phyloP scores from a whole-genome alignment of 2,329 filamentous ascomycete species.

The Ceratocystis cubensis region DNA sequence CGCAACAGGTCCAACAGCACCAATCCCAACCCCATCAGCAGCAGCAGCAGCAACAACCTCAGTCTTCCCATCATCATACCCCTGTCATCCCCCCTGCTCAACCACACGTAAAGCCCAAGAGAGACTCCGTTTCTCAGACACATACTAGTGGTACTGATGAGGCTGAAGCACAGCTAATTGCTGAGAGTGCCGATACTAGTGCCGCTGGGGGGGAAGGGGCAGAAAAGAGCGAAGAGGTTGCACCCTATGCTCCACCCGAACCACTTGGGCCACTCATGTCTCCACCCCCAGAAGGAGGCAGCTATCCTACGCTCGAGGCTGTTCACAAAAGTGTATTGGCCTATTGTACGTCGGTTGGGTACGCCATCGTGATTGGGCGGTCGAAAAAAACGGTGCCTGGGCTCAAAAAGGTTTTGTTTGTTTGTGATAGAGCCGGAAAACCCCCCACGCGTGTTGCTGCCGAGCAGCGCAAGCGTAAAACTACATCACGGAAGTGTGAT shows the following conservation, averaged over 20 bases:
- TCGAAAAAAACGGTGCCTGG: constrained; percentile 57
- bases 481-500: constrained; percentile 55
- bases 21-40: constrained; percentile 22
- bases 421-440: constrained; percentile 53
- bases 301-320: constrained; percentile 50
- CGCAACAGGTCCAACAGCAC: constrained; percentile 18
- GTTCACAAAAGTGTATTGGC: constrained; percentile 51
- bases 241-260: constrained; percentile 39
- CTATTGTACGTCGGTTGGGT: constrained; percentile 56
- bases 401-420: constrained; percentile 54
- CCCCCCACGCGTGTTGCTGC: constrained; percentile 49
- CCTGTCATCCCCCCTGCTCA: constrained; percentile 20
- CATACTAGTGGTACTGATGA: constrained; percentile 19
- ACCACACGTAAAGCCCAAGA: constrained; percentile 28
- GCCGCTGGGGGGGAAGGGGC: constrained; percentile 36
- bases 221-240: constrained; percentile 35
- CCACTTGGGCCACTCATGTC: constrained; percentile 50
- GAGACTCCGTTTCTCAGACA: constrained; percentile 23
- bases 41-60: constrained; percentile 23
- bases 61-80: constrained; percentile 18
- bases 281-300: constrained; percentile 50
- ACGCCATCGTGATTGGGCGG: constrained; percentile 54
- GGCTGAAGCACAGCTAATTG: constrained; percentile 14
- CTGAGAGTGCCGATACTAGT: constrained; percentile 32
- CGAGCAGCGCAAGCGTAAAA: constrained; percentile 52